These are phyloP conservation scores for Polychaeton citri DNA, from an alignment of 2,329 filamentous ascomycete species.

Conservation along the genomic window DNA sequence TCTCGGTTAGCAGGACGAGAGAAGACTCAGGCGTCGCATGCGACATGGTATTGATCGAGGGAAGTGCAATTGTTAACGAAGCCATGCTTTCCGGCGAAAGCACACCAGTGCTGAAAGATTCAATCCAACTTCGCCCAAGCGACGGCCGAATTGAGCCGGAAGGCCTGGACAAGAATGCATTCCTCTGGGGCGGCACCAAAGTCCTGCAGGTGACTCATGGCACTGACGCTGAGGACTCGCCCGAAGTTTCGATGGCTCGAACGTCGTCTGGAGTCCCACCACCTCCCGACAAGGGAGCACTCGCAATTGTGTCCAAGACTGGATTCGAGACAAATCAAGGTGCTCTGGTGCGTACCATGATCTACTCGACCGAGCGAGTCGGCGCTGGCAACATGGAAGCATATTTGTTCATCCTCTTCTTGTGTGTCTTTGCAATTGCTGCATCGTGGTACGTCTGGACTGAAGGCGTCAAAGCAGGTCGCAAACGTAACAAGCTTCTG, in stretches of 20 bases:
- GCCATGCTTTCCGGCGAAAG: slow-evolving; percentile 98
- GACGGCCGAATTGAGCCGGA: slow-evolving; percentile 75
- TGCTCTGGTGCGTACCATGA: slow-evolving; percentile 96
- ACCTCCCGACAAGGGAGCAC: slow-evolving; percentile 85
- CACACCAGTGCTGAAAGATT: slow-evolving; percentile 92
- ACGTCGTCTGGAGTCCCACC: slow-evolving; percentile 62
- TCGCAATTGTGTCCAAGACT: slow-evolving; percentile 92
- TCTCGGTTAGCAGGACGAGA: slow-evolving; percentile 84
- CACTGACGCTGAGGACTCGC: slow-evolving; percentile 55
- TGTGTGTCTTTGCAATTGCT: slow-evolving; percentile 88
- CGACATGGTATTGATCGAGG: slow-evolving; percentile 91
- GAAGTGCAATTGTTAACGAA: slow-evolving; percentile 94
- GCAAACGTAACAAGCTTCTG: slow-evolving; percentile 92
- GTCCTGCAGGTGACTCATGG: slow-evolving; percentile 90
- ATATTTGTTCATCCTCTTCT: slow-evolving; percentile 92
- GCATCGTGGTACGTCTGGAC: slow-evolving; percentile 99
- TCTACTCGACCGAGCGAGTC: slow-evolving; percentile 95
- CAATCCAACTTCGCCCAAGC: slow-evolving; percentile 73
- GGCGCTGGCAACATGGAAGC: slow-evolving; percentile 98
- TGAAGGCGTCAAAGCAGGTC: slow-evolving; percentile 84
- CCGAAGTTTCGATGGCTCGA: slow-evolving; percentile 45
- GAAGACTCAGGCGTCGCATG: slow-evolving; percentile 95
- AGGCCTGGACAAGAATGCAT: slow-evolving; percentile 89
- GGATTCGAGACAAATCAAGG: slow-evolving; percentile 98
- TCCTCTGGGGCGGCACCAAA: slow-evolving; percentile 95